Base-by-base conservation (phyloP, 2,329 filamentous ascomycete species). In the Cadophora malorum region DNA sequence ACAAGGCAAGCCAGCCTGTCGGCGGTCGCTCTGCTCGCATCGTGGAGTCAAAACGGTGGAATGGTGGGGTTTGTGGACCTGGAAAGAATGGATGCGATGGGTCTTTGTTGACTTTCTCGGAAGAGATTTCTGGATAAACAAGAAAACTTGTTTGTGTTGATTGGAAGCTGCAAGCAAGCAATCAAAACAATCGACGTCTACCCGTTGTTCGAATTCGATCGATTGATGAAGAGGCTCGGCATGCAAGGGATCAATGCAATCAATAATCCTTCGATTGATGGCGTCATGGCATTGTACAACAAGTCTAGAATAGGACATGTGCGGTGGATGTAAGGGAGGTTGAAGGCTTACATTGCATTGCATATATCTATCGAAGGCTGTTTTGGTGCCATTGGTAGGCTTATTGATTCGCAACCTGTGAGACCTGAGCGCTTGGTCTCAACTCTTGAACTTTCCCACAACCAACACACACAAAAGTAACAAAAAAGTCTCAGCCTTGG, bases 231-330 rank as follows among this genome's bases (percentile, higher is more conserved):
- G n/a, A 33, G 28, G 23, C 53, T 56, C 53, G 53, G 53, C 41
- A 61, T 50, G 59, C 41, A 62, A 62, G 59, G 59, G 33, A 33
- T 35, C 41, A 21, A 62, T 62, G 45, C 45, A 49, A n/a, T n/a
- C 52, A 55, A 55, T 55, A 55, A n/a, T 55, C 25, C 25, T 23
- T 19, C 52, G 21, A 21, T 5, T 49, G 45, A 21, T 49, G 19
- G 41, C 14, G 19, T 45, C 41, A 49, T 19, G 25, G 25, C 16
- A 31, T 25, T 55, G 45, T 49, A 21, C 45, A 55, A 53, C 25
- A 31, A 53, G 4, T 19, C 28, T 16, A 19, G 28, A 55, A 55
- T 19, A 33, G 52, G 52, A 31, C 16, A 33, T 33, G 52, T 55
- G 28, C 14, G 50, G 50, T 28, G 28, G 28, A 28, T 3, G 28